phyloP scores from a whole-genome alignment of 2,329 filamentous ascomycete species.

The Colletotrichum sp. region DNA sequence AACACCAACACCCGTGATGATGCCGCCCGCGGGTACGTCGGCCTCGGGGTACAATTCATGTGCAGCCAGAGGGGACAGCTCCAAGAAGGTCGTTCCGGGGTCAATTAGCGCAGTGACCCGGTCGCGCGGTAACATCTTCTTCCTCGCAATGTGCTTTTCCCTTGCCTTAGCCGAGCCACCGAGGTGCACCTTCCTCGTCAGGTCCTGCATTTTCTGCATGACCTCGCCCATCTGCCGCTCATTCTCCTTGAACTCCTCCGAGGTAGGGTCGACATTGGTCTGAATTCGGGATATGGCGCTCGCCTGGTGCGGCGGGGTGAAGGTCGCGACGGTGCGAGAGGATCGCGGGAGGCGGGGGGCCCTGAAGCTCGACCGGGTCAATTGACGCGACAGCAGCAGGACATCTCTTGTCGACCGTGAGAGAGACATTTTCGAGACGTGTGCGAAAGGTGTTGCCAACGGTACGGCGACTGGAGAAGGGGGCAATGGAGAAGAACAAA shows the following conservation, averaged over 20 bases:
- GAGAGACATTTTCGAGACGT: constrained; percentile 48
- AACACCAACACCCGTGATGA: constrained; percentile 90
- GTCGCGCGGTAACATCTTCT: constrained; percentile 95
- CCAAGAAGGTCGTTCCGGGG: constrained; percentile 87
- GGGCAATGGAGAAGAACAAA: background rate
- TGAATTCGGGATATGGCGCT: constrained; percentile 82
- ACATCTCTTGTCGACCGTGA: constrained; percentile 52
- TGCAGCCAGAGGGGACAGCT: constrained; percentile 91
- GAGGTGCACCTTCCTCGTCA: constrained; percentile 74
- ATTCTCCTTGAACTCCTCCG: constrained; percentile 83
- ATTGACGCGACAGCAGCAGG: constrained; percentile 47
- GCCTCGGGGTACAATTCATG: constrained; percentile 86
- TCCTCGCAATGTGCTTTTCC: constrained; percentile 84
- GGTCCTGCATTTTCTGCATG: constrained; percentile 68
- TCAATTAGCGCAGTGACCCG: constrained; percentile 88
- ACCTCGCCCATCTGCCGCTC: constrained; percentile 77
- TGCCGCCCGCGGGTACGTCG: constrained; percentile 86
- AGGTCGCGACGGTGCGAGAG: constrained; percentile 66
- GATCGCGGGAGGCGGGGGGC: constrained; percentile 34
- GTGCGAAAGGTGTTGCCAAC: constrained; percentile 13
- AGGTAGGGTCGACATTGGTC: constrained; percentile 76
- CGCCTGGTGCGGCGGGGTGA: constrained; percentile 82
- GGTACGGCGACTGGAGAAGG: constrained; percentile 10
- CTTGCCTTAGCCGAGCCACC: constrained; percentile 84
- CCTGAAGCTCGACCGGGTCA: constrained; percentile 27